phyloP scores from a whole-genome alignment of 805 yeast species.

The Ogataea siamensis region DNA sequence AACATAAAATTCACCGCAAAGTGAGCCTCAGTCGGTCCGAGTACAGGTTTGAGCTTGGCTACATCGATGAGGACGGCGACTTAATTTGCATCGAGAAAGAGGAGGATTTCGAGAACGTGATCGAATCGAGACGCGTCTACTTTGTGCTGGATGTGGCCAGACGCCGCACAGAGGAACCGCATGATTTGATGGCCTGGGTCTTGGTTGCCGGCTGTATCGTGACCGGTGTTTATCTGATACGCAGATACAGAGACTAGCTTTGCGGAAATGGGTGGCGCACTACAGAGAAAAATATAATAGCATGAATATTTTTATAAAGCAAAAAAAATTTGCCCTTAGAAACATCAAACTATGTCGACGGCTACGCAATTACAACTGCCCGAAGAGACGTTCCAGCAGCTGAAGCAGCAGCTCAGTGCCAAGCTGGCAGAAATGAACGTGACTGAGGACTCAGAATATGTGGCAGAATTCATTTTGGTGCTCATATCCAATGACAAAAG shows the following conservation, averaged over 20 bases:
- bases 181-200: conserved; percentile 5
- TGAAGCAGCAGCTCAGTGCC: conserved; percentile 43
- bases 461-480: conserved; percentile 72
- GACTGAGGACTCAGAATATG: conserved; percentile 54
- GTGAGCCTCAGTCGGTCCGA: conserved; percentile 23
- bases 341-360: conserved; percentile 5
- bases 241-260: no score
- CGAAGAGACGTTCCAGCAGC: conserved; percentile 38
- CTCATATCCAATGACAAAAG: conserved; percentile 67
- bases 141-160: conserved; percentile 19
- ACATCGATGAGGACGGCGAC: conserved; percentile 40
- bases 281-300: neutral
- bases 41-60: conserved; percentile 33
- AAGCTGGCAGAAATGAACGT: conserved; percentile 41
- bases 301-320: neutral
- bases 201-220: conserved; percentile 4
- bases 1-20: conserved; percentile 20
- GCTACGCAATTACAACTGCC: conserved; percentile 24
- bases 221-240: conserved; percentile 2
- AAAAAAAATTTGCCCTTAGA: conserved; percentile 18
- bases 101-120: conserved; percentile 33
- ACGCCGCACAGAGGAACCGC: neutral
- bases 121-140: conserved; percentile 15
- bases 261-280: conserved; percentile 4
- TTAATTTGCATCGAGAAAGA: conserved; percentile 33